Conservation (phyloP, 306 rosid genomes). For the Morella rubra region DNA sequence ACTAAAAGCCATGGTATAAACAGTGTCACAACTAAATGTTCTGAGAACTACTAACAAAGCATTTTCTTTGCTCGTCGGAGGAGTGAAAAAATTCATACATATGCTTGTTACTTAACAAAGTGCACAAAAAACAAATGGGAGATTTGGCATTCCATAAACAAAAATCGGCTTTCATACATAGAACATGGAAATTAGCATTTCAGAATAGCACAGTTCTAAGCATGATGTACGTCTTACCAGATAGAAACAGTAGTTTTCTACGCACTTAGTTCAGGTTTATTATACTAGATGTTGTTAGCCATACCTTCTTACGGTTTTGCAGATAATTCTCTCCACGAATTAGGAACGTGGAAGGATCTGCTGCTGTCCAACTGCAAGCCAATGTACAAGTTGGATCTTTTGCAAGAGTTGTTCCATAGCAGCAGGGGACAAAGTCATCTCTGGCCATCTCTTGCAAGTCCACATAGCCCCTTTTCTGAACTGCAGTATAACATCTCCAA, state of each 20-base stretch:
- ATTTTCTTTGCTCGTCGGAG: background rate
- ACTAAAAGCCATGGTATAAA: background rate
- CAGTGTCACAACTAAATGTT: background rate
- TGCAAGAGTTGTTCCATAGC: slow-evolving; percentile 68
- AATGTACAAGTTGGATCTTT: slow-evolving; percentile 53
- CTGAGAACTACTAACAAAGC: background rate
- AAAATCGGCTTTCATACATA: slow-evolving; percentile 6
- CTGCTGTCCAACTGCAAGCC: slow-evolving; percentile 66
- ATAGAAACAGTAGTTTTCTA: background rate
- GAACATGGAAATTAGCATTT: background rate
- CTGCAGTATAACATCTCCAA: slow-evolving; percentile 43
- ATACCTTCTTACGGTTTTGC: slow-evolving; percentile 64
- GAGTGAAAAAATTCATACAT: background rate
- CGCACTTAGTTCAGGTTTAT: background rate
- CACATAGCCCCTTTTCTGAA: slow-evolving; percentile 70
- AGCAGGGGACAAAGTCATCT: slow-evolving; percentile 46
- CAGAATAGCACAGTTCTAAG: slow-evolving; percentile 3
- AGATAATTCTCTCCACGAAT: slow-evolving; percentile 73
- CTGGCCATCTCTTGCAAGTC: slow-evolving; percentile 55
- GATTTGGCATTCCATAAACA: background rate
- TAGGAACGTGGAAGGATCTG: slow-evolving; percentile 78
- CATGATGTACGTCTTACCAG: background rate
- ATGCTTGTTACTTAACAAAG: background rate
- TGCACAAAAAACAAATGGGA: slow-evolving; percentile 13
- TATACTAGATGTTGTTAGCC: background rate